These are phyloP conservation scores for Iberis pinnata DNA, from an alignment of 345 rosid species.

Conservation along the genomic window DNA sequence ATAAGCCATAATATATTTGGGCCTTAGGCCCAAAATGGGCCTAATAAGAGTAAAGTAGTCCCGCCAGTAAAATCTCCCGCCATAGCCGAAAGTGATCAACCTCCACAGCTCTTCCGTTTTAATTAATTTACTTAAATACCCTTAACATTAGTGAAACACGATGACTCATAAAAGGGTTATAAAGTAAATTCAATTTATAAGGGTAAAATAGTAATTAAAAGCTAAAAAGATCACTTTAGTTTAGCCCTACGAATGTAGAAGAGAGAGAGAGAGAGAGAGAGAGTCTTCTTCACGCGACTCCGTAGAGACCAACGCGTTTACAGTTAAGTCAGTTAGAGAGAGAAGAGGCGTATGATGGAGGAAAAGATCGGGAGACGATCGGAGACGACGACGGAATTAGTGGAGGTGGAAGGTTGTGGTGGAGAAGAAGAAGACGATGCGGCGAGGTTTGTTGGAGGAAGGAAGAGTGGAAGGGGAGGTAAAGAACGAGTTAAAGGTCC, in stretches of 20 bases:
- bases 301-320: slow-evolving; percentile 19
- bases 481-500: slow-evolving; percentile 54
- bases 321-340: slow-evolving; percentile 28
- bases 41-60: slow-evolving; percentile 1
- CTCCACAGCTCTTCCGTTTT: background rate
- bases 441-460: slow-evolving; percentile 27
- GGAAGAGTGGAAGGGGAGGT: slow-evolving; percentile 21
- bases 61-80: slow-evolving; percentile 25
- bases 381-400: slow-evolving; percentile 27
- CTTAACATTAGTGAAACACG: background rate
- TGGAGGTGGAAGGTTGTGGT: slow-evolving; percentile 7
- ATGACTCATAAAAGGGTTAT: background rate
- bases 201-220: slow-evolving; percentile 24
- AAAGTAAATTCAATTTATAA: background rate
- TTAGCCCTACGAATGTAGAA: slow-evolving; percentile 24
- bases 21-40: background rate
- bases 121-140: background rate
- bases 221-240: background rate
- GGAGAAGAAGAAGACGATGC: slow-evolving; percentile 29
- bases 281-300: slow-evolving; percentile 20
- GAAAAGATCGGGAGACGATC: slow-evolving; percentile 19
- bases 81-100: background rate
- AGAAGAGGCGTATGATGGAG: too few relatives aligned
- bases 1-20: background rate
- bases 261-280: slow-evolving; percentile 25